Evolutionary conservation across 2,329 filamentous ascomycete genomes (phyloP), one percentile per base, ranked within the genome.

Genomic region (Colletotrichum musae): DNA sequence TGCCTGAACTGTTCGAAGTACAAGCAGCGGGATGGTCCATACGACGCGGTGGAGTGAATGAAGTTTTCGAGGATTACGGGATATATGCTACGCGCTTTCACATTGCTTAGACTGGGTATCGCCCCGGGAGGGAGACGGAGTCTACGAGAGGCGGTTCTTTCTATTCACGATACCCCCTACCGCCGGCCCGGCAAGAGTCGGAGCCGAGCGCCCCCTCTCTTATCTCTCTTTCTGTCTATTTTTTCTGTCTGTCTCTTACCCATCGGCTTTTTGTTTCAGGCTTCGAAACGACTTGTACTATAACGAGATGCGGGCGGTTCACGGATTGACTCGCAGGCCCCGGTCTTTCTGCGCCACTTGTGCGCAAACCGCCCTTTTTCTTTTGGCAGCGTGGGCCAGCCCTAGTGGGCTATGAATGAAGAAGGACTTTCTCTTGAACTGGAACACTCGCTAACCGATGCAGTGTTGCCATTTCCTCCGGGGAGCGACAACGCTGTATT

Each of bases 391-490:
- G 58, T 32, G 50, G 61, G 62, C 54, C 62, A 51, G 54, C 54
- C 62, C 66, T 69, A 69, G 66, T 69, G 56, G 66, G 66, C 51
- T 52, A 12, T 60, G 50, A 66, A 69, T 63, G 58, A 68, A 52
- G 32, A 68, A 36, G 36, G 28, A 64, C 58, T 52, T 52, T 60
- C 3, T 57, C 50, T 13, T 9, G 32, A 21, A 28, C 24, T 51
- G 28, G 41, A 41, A 32, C 21, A 16, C 47, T 13, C 15, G 15
- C 78, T 80, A 76, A 79, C 75, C 58, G 53, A 69, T 60, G 69
- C 75, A 80, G 78, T 77, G 78, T 77, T 56, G 71, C 56, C 51
- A 53, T 47, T 53, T 21, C 39, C 10, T 47, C 18, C 16, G 15
- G 48, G 61, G 48, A 51, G 50, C 65, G 53, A 48, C 15, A 6